Evolutionary conservation across 2,329 filamentous ascomycete species (phyloP), one percentile per base, ranked within the genome.

Genomic region (Epichloe baconii): DNA sequence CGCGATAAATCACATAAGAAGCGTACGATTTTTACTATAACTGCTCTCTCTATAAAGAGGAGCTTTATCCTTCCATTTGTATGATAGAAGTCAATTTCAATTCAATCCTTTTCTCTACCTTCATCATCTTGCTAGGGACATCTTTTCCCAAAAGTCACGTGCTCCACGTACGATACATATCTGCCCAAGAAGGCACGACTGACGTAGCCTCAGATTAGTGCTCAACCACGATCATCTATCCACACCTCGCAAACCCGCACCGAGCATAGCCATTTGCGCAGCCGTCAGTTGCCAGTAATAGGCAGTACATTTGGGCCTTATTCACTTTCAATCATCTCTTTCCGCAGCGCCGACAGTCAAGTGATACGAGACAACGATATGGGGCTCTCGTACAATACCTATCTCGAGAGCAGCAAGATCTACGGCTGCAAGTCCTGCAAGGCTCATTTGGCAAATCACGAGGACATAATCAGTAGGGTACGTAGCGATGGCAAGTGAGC

Each of bases 361-460:
- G 47, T 11, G 34, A 14, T 8, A 43, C 40, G 40, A 44, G 34
- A 44, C 42, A 21, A 12, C 46, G 47, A 44, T 51, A 95, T 95
- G 89, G 89, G 89, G 58, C 82, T 96, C 60, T 76, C 83, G 54
- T 95, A 95, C 75, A 95, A 95, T 71, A 83, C 86, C 54, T 96
- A 95, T 68, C 83, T 95, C 57, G 87, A 83, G 68, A 85, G 86
- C 64, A 80, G 76, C 69, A 87, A 87, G 70, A 91, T 96, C 65
- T 95, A 93, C 68, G 89, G 88, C 58, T 96, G 87, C 79, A 91
- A 91, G 74, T 79, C 79, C 62, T 98, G 93, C 82, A 96, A 96
- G 69, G 88, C 93, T 7, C 93, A 98, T 65, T 80, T 98, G 17
- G 85, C 90, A 35, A 93, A 95, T 66, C 88, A 95, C 61, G 89